Evolutionary conservation across 1,284 basidiomycete genomes (phyloP).

Genomic region (Papiliotrema terrestris): DNA sequence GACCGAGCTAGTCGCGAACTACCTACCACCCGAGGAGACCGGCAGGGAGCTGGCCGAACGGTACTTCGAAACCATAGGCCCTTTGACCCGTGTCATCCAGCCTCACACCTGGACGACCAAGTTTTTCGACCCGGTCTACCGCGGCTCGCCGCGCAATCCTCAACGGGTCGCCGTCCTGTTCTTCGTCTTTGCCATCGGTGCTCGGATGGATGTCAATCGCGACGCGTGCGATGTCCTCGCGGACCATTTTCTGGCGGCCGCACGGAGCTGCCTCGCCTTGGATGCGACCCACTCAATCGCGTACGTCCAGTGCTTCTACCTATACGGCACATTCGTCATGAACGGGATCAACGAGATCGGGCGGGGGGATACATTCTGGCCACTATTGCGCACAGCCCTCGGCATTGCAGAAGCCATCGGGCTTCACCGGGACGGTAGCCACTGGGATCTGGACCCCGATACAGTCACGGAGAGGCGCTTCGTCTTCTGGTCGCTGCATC

Average conservation of each 20-base stretch:
- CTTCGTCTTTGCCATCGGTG: slow-evolving; percentile 27
- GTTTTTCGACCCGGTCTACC: slow-evolving; percentile 10
- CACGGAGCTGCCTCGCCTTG: slow-evolving; percentile 13
- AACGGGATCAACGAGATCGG: slow-evolving; percentile 28
- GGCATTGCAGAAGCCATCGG: slow-evolving; percentile 16
- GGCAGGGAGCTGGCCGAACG: slow-evolving; percentile 7
- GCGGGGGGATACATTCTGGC: slow-evolving; percentile 30
- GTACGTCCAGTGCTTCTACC: slow-evolving; percentile 28
- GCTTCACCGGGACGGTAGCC: slow-evolving; percentile 23
- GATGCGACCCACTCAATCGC: slow-evolving; percentile 22
- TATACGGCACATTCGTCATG: slow-evolving; percentile 28
- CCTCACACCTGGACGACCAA: slow-evolving; percentile 6
- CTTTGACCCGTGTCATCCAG: slow-evolving; percentile 17
- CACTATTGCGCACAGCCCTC: slow-evolving; percentile 25
- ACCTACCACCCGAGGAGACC: slow-evolving; percentile 9
- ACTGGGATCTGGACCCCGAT: slow-evolving; percentile 22
- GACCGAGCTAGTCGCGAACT: slow-evolving; percentile 8
- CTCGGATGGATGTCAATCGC: slow-evolving; percentile 22
- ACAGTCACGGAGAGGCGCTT: slow-evolving; percentile 20
- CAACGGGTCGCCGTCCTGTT: slow-evolving; percentile 30
- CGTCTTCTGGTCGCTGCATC: slow-evolving; percentile 26
- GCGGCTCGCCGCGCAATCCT: background rate
- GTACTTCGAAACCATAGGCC: slow-evolving; percentile 16
- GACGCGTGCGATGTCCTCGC: background rate
- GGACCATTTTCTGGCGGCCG: background rate